These are phyloP conservation scores for Magnusiomyces tetraspermus DNA, from an alignment of 1,139 yeast genomes.

Conservation along the genomic window DNA sequence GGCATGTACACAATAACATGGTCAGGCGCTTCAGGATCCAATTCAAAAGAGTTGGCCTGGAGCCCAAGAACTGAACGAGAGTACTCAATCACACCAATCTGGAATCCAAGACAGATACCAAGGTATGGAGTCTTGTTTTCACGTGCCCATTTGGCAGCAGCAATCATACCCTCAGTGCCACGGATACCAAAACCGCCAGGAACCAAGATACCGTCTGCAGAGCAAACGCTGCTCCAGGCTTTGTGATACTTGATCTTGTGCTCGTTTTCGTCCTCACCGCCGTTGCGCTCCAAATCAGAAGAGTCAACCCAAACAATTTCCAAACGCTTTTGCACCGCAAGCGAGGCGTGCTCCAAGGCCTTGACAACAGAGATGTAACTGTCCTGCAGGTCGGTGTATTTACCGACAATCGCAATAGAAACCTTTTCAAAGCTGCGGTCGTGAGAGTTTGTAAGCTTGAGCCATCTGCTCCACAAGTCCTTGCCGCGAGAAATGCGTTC, in stretches of 20 bases:
- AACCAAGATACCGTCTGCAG: conserved; percentile 93
- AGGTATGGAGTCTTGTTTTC: conserved; percentile 87
- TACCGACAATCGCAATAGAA: conserved; percentile 93
- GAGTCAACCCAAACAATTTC: conserved; percentile 96
- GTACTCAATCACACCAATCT: conserved; percentile 91
- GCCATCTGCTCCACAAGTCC: conserved; percentile 68
- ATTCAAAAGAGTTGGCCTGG: conserved; percentile 78
- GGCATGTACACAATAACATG: conserved; percentile 97
- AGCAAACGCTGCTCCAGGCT: conserved; percentile 91
- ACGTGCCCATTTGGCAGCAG: conserved; percentile 97
- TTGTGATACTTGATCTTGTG: conserved; percentile 70
- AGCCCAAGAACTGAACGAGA: conserved; percentile 72
- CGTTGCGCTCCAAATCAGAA: conserved; percentile 70
- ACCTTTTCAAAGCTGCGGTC: conserved; percentile 82
- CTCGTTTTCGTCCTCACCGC: conserved; percentile 32
- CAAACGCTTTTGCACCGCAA: conserved; percentile 76
- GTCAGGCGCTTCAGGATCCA: conserved; percentile 53
- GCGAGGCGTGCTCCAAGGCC: conserved; percentile 88
- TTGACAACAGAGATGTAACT: conserved; percentile 91
- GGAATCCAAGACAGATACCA: conserved; percentile 97
- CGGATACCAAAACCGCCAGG: conserved; percentile 98
- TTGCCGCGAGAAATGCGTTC: conserved; percentile 58
- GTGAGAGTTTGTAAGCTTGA: conserved; percentile 58
- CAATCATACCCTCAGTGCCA: conserved; percentile 97
- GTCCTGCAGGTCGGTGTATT: conserved; percentile 91